Evolutionary conservation across 2,329 filamentous ascomycete species (phyloP).

Genomic region (Dichotomopilus funicola): DNA sequence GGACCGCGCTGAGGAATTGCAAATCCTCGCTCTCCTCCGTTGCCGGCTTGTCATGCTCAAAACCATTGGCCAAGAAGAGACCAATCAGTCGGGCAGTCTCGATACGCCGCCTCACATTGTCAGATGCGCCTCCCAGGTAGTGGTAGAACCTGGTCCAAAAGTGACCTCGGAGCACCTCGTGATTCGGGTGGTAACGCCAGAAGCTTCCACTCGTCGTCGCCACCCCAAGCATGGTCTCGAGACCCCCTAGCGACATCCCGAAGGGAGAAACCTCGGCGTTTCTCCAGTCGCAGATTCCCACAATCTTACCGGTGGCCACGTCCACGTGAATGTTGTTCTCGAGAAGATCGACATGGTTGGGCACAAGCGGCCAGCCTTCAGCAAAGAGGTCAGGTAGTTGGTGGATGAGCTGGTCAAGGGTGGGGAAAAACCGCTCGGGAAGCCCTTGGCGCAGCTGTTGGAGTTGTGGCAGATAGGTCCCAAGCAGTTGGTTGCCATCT

Average conservation of each 20-base stretch:
- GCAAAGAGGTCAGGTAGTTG: neutral
- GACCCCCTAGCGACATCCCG: neutral
- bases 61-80: conserved; percentile 3
- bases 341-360: conserved; percentile 2
- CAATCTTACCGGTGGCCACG: neutral
- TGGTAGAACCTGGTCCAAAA: neutral
- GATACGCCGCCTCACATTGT: neutral
- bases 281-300: conserved; percentile 1
- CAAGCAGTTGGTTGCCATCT: neutral
- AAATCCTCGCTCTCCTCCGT: too few species aligned
- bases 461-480: neutral
- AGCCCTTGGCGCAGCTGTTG: neutral
- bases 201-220: neutral
- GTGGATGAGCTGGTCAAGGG: neutral
- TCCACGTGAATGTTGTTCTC: conserved; percentile 6
- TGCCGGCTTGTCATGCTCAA: neutral
- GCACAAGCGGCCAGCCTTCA: neutral
- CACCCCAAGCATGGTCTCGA: conserved; percentile 3
- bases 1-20: too few species aligned
- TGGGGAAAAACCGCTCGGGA: neutral
- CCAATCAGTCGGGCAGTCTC: neutral
- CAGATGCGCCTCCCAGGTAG: neutral
- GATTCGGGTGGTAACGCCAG: neutral
- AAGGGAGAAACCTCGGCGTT: neutral
- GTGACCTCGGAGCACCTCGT: neutral